Conservation (phyloP, 768 basidiomycete species). For the Boletus subparvulus region DNA sequence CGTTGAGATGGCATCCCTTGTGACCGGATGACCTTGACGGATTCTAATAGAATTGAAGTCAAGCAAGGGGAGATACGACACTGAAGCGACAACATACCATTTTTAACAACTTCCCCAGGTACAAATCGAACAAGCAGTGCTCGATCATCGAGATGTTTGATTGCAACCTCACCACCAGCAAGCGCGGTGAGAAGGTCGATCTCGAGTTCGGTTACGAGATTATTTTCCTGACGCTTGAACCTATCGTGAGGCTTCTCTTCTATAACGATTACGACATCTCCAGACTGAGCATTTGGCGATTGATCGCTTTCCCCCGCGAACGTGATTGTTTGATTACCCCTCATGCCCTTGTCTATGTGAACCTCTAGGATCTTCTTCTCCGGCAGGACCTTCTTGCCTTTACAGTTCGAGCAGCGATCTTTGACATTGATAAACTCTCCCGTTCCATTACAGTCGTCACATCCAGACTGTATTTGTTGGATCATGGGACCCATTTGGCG, state of each 20-base stretch:
- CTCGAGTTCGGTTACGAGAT: conserved; percentile 84
- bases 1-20: conserved; percentile 99
- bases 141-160: conserved; percentile 93
- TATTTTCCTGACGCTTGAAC: conserved; percentile 87
- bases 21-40: conserved; percentile 85
- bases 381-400: conserved; percentile 90
- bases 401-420: conserved; percentile 89
- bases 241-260: conserved; percentile 90
- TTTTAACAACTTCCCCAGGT: conserved; percentile 90
- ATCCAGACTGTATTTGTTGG: conserved; percentile 95
- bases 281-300: conserved; percentile 82
- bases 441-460: conserved; percentile 90
- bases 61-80: background rate
- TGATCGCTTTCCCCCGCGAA: conserved; percentile 93
- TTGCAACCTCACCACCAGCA: conserved; percentile 85
- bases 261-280: conserved; percentile 92
- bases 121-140: conserved; percentile 78
- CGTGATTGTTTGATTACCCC: conserved; percentile 84
- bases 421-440: conserved; percentile 94
- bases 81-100: conserved; percentile 58
- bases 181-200: conserved; percentile 92
- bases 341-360: conserved; percentile 98
- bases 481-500: conserved; percentile 99
- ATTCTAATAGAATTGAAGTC: conserved; percentile 47
- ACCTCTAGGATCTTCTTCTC: conserved; percentile 99